These are phyloP conservation scores for Euphorbia peplus DNA, from an alignment of 345 rosid genomes.

Conservation along the genomic window DNA sequence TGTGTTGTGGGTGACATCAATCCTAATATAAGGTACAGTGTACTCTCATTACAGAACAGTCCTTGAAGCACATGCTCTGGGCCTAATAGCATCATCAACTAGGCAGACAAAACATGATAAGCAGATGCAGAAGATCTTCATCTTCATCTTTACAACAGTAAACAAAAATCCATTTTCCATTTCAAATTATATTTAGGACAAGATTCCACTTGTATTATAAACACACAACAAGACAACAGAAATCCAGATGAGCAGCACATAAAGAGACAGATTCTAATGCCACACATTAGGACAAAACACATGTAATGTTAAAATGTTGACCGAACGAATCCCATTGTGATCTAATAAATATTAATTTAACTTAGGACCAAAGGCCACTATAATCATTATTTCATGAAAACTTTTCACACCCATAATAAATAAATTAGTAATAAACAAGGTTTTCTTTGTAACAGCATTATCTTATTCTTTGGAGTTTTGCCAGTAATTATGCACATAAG, in stretches of 20 bases:
- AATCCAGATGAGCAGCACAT: constrained; percentile 30
- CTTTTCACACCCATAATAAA: constrained; percentile 9
- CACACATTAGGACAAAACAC: constrained; percentile 28
- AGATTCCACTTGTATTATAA: constrained; percentile 28
- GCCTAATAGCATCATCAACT: constrained; percentile 16
- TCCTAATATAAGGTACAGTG: neutral
- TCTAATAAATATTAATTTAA: constrained; percentile 11
- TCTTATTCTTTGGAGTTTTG: constrained; percentile 15
- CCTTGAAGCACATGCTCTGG: constrained; percentile 16
- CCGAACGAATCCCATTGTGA: constrained; percentile 12
- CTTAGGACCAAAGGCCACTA: constrained; percentile 14
- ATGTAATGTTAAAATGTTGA: constrained; percentile 15
- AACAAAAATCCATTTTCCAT: constrained; percentile 23
- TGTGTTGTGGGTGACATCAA: neutral
- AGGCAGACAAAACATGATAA: constrained; percentile 14
- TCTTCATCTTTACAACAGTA: constrained; percentile 15
- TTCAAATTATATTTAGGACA: constrained; percentile 21
- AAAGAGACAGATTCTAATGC: constrained; percentile 29
- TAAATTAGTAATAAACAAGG: neutral
- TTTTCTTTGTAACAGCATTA: constrained; percentile 14
- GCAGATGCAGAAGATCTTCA: constrained; percentile 18
- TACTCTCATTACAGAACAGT: neutral
- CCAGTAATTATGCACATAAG: constrained; percentile 5
- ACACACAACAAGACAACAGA: constrained; percentile 33
- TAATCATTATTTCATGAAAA: constrained; percentile 17